A percentile compares a stretch with the other conserved stretches of the same genome.
These are phyloP conservation scores for Discostella pseudostelligera DNA, from an alignment of 108 stramenopile genomes.

Conservation along the genomic window DNA sequence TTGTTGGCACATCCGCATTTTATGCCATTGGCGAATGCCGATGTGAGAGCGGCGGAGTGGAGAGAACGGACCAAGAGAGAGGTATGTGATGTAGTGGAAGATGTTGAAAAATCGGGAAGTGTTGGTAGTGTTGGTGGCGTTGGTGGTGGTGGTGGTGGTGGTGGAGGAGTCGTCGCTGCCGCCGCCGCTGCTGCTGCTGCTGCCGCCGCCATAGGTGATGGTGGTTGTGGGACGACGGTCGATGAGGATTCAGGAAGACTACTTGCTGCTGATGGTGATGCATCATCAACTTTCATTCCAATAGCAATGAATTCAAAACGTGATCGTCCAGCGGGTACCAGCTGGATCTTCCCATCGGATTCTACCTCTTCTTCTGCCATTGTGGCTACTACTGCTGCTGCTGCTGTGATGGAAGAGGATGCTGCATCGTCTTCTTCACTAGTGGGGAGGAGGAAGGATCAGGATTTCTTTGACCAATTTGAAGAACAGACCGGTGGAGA, in stretches of 20 bases:
- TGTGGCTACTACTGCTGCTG: conserved; percentile 57
- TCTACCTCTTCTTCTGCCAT: conserved; percentile 71
- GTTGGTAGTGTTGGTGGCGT: background rate
- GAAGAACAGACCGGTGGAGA: conserved; percentile 72
- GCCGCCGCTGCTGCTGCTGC: too few relatives aligned
- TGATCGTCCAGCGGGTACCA: conserved; percentile 81
- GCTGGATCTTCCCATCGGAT: conserved; percentile 86
- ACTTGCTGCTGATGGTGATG: too few relatives aligned
- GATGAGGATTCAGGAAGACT: too few relatives aligned
- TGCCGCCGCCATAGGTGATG: background rate
- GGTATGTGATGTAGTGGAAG: conserved; percentile 63
- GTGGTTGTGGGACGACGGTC: background rate
- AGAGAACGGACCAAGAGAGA: conserved; percentile 45
- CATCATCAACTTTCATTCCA: conserved; percentile 50
- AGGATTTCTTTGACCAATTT: conserved; percentile 72
- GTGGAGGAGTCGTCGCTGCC: too few relatives aligned
- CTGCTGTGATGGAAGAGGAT: conserved; percentile 43
- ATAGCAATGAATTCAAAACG: conserved; percentile 35
- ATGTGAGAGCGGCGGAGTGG: conserved; percentile 35
- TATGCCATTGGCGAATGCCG: conserved; percentile 42
- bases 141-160: background rate
- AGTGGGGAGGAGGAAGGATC: conserved; percentile 3
- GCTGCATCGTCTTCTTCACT: background rate
- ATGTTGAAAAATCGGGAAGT: conserved; percentile 50
- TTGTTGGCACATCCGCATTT: conserved; percentile 58